These are phyloP conservation scores for Chaetothyriales sp. DNA, from an alignment of 2,329 filamentous ascomycete species.

Conservation along the genomic window DNA sequence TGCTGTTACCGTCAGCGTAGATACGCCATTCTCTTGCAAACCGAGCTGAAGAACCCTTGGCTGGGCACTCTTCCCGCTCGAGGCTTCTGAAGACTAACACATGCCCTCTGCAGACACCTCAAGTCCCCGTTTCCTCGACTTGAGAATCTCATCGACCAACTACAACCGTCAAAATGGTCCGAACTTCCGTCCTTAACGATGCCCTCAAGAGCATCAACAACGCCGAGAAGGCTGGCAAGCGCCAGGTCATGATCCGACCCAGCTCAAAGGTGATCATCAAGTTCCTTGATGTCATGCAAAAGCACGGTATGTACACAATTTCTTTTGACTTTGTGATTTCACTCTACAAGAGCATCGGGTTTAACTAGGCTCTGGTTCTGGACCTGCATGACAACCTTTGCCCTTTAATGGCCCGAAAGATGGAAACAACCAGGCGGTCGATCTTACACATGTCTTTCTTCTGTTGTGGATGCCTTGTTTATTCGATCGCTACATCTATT, in stretches of 20 bases:
- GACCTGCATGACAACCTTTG: slow-evolving; percentile 65
- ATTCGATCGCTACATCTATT: slow-evolving; percentile 63
- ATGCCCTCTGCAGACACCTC: slow-evolving; percentile 41
- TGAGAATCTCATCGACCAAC: slow-evolving; percentile 34
- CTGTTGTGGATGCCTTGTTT: slow-evolving; percentile 76
- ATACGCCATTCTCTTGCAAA: slow-evolving; percentile 22
- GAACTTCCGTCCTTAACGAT: slow-evolving; percentile 99
- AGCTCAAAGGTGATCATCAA: slow-evolving; percentile 99
- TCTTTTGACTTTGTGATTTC: slow-evolving; percentile 1
- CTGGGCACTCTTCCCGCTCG: slow-evolving; percentile 55
- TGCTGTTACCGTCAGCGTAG: slow-evolving; percentile 5
- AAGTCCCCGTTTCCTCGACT: slow-evolving; percentile 32
- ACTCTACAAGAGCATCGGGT: slow-evolving; percentile 47
- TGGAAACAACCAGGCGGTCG: slow-evolving; percentile 52
- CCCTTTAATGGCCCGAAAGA: slow-evolving; percentile 99
- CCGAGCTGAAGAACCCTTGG: slow-evolving; percentile 56
- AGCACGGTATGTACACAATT: slow-evolving; percentile 65
- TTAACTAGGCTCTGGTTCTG: slow-evolving; percentile 98
- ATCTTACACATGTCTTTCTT: slow-evolving; percentile 81
- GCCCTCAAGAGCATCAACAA: slow-evolving; percentile 99
- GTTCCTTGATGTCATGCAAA: slow-evolving; percentile 98
- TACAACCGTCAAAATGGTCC: slow-evolving; percentile 67
- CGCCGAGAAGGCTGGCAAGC: slow-evolving; percentile 99
- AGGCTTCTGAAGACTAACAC: slow-evolving; percentile 50
- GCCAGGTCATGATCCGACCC: slow-evolving; percentile 95